Conservation (phyloP, 2,329 filamentous ascomycete genomes). For the Plenodomus tracheiphilus region DNA sequence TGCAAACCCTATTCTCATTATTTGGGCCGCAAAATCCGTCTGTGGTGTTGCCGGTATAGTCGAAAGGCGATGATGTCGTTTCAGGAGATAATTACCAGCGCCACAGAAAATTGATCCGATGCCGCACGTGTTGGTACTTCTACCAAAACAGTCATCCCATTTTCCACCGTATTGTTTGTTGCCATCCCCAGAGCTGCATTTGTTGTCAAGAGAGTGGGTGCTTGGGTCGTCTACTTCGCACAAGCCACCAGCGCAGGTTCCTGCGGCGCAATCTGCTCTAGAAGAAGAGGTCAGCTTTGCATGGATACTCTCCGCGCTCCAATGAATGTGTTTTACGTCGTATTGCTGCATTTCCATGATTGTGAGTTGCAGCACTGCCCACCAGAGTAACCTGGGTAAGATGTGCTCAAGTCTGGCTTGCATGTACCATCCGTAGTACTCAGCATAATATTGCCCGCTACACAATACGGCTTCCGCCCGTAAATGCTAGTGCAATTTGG, state of each 20-base stretch:
- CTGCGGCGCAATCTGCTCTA: conserved; percentile 3
- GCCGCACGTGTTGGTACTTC: conserved; percentile 4
- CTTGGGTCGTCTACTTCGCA: conserved; percentile 3
- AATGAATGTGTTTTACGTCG: conserved; percentile 1
- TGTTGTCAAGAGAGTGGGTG: conserved; percentile 23
- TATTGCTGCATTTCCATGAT: conserved; percentile 3
- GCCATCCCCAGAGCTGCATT: conserved; percentile 9
- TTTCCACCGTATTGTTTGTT: conserved; percentile 14
- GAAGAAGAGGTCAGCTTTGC: not conserved
- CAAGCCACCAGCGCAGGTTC: conserved; percentile 5
- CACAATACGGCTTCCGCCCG: conserved; percentile 5
- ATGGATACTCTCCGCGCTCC: not conserved
- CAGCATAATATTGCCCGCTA: conserved; percentile 3
- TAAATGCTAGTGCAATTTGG: conserved; percentile 8
- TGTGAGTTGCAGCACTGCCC: conserved; percentile 36
- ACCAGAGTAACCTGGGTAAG: conserved; percentile 1
- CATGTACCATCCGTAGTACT: conserved; percentile 5
- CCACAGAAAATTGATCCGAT: conserved; percentile 6
- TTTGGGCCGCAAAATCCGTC: conserved; percentile 6
- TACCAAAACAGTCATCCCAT: conserved; percentile 15
- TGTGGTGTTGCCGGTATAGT: conserved; percentile 8
- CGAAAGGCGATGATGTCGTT: conserved; percentile 2
- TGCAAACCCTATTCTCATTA: conserved; percentile 6
- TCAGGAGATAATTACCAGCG: conserved; percentile 4
- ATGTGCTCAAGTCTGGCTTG: conserved; percentile 3